phyloP scores from a whole-genome alignment of 2,329 filamentous ascomycete species.

The Pseudofabraea citricarpa region DNA sequence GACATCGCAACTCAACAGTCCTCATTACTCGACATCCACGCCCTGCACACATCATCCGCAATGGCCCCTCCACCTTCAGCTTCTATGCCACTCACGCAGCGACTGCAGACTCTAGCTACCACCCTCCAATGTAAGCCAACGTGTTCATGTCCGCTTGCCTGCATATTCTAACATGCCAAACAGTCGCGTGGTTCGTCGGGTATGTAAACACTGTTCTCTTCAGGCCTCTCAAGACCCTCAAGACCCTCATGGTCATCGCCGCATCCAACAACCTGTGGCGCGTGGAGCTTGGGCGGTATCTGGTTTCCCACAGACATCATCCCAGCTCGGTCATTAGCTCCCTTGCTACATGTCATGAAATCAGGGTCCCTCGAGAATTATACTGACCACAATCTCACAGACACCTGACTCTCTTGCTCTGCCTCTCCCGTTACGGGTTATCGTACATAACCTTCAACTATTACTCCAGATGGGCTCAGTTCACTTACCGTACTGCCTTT shows the following conservation, averaged over 20 bases:
- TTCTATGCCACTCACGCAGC: conserved; percentile 33
- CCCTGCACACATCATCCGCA: too few relatives aligned
- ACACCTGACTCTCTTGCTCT: conserved; percentile 80
- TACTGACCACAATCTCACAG: conserved; percentile 40
- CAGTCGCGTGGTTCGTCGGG: conserved; percentile 78
- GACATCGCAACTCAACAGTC: too few relatives aligned
- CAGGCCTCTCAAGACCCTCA: too few relatives aligned
- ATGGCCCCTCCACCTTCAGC: conserved; percentile 29
- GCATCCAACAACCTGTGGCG: neutral
- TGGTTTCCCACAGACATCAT: conserved; percentile 7
- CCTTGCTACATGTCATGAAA: conserved; percentile 13
- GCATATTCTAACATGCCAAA: conserved; percentile 18
- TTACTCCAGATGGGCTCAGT: conserved; percentile 68
- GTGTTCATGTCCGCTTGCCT: conserved; percentile 13
- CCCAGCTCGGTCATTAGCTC: conserved; percentile 11
- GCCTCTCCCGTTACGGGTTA: conserved; percentile 75
- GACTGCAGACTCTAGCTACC: conserved; percentile 73
- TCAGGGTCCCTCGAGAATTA: conserved; percentile 1
- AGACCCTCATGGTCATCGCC: conserved; percentile 1
- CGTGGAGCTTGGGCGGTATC: conserved; percentile 7
- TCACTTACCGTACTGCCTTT: conserved; percentile 89
- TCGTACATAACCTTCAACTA: conserved; percentile 90
- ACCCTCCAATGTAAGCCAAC: conserved; percentile 81
- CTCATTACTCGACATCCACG: too few relatives aligned
- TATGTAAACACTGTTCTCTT: conserved; percentile 43